Conservation (phyloP, 129 eudicot species). For the Pulicaria dysenterica region DNA sequence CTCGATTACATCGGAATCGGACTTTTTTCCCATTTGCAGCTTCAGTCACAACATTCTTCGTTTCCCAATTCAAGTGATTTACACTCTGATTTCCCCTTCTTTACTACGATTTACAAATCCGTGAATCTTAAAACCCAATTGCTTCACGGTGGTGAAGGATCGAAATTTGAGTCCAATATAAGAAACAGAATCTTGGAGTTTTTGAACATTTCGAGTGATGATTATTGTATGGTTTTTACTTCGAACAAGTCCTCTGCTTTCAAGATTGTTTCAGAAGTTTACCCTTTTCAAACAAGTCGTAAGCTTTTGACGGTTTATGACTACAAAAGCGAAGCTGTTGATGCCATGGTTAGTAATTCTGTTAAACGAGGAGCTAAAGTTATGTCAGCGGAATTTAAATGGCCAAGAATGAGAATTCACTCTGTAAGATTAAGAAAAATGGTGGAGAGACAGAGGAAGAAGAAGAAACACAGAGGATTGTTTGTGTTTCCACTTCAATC, state of each 20-base stretch:
- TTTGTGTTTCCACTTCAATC: conserved; percentile 86
- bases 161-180: conserved; percentile 55
- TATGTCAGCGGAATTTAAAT: conserved; percentile 75
- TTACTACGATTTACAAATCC: conserved; percentile 46
- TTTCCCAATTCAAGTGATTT: conserved; percentile 41
- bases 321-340: conserved; percentile 71
- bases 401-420: conserved; percentile 72
- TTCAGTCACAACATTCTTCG: conserved; percentile 37
- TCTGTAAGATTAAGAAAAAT: conserved; percentile 51
- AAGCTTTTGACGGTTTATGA: conserved; percentile 84
- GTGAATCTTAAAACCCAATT: conserved; percentile 73
- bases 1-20: conserved; percentile 92
- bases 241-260: conserved; percentile 83
- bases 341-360: conserved; percentile 52
- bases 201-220: conserved; percentile 54
- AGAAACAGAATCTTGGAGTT: conserved; percentile 70
- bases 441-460: conserved; percentile 55
- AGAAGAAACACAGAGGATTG: conserved; percentile 58
- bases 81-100: conserved; percentile 52
- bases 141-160: conserved; percentile 64
- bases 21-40: conserved; percentile 75
- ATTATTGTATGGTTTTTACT: conserved; percentile 69
- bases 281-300: conserved; percentile 61
- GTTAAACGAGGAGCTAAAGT: conserved; percentile 68
- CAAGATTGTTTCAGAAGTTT: conserved; percentile 70